These are phyloP conservation scores for Ambrosia trifida DNA, from an alignment of 129 eudicot species.

Conservation along the genomic window DNA sequence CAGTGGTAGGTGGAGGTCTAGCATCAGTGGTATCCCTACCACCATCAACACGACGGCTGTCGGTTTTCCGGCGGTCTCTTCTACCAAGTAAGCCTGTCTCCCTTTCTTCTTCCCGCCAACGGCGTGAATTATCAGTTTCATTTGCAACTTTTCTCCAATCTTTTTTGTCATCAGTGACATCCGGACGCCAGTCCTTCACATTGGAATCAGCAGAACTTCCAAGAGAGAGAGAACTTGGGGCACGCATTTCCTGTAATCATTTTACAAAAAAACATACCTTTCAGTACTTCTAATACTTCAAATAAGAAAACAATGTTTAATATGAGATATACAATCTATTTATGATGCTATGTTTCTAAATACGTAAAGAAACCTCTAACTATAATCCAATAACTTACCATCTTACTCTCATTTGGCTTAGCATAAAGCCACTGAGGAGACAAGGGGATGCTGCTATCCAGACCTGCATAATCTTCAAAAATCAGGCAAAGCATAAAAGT, in stretches of 20 bases:
- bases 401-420: constrained; percentile 76
- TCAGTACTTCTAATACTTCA: neutral
- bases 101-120: constrained; percentile 99
- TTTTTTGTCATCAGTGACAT: constrained; percentile 70
- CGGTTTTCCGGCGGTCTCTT: constrained; percentile 84
- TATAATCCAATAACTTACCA: constrained; percentile 40
- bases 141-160: constrained; percentile 72
- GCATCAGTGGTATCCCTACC: constrained; percentile 58
- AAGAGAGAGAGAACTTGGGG: constrained; percentile 89
- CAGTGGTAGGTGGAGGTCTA: constrained; percentile 58
- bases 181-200: constrained; percentile 85
- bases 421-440: constrained; percentile 99
- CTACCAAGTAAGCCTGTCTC: constrained; percentile 97
- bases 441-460: constrained; percentile 87
- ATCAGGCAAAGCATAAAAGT: neutral
- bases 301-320: neutral
- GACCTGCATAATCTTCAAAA: constrained; percentile 55
- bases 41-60: constrained; percentile 69
- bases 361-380: neutral
- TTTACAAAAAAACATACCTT: neutral
- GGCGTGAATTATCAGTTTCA: constrained; percentile 79
- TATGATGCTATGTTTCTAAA: neutral
- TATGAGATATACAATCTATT: constrained; percentile 1
- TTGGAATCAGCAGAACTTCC: constrained; percentile 69
- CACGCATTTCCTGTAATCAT: constrained; percentile 62